Conservation (phyloP, 176 grass and related monocot species). For the Oryza punctata region DNA sequence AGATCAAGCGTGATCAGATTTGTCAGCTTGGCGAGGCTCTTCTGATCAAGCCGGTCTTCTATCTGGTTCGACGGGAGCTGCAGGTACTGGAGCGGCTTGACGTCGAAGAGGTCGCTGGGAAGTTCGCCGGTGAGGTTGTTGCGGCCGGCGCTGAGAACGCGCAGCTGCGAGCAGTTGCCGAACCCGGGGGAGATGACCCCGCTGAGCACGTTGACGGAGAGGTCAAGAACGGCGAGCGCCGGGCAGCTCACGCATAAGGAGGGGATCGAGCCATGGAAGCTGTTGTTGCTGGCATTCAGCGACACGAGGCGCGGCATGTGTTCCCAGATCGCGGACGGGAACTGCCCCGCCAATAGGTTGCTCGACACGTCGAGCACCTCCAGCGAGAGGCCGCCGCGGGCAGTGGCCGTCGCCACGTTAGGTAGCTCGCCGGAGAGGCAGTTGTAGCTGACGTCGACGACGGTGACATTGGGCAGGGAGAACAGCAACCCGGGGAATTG, state of each 20-base stretch:
- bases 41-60: slow-evolving; percentile 20
- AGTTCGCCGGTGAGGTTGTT: slow-evolving; percentile 52
- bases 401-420: background rate
- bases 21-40: slow-evolving; percentile 15
- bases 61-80: slow-evolving; percentile 32
- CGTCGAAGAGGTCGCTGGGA: slow-evolving; percentile 51
- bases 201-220: slow-evolving; percentile 36
- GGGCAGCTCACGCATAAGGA: slow-evolving; percentile 17
- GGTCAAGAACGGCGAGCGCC: slow-evolving; percentile 35
- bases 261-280: slow-evolving; percentile 43
- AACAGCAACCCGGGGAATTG: slow-evolving; percentile 30
- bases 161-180: slow-evolving; percentile 35
- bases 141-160: slow-evolving; percentile 23
- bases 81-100: slow-evolving; percentile 35
- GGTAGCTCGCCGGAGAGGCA: slow-evolving; percentile 41
- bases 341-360: slow-evolving; percentile 39
- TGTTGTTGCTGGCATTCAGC: slow-evolving; percentile 54
- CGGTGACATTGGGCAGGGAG: slow-evolving; percentile 7
- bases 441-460: slow-evolving; percentile 58
- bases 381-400: background rate
- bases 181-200: slow-evolving; percentile 27
- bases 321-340: slow-evolving; percentile 41
- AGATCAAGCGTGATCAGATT: slow-evolving; percentile 40
- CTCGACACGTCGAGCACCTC: slow-evolving; percentile 50
- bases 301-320: slow-evolving; percentile 31